Percentiles rank a stretch among this genome's conserved stretches.
phyloP scores from a whole-genome alignment of 2,329 filamentous ascomycete genomes.

The Didymella glomerata region DNA sequence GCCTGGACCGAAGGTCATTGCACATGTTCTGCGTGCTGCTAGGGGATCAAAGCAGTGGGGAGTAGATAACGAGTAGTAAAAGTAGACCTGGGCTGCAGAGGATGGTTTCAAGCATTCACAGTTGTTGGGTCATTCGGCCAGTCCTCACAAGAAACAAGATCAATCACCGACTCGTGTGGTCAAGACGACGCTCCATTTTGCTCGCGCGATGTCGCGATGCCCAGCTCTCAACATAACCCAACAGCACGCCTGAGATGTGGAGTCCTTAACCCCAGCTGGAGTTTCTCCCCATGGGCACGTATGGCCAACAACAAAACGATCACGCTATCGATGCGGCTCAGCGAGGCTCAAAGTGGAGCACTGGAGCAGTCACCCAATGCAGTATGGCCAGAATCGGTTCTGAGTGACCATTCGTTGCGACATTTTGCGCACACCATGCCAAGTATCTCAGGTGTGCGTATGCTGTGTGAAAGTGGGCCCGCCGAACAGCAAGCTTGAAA shows the following conservation, averaged over 20 bases:
- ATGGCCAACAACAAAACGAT: neutral
- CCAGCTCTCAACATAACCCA: constrained; percentile 10
- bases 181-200: too few relatives aligned
- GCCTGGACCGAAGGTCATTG: neutral
- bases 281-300: constrained; percentile 12
- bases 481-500: constrained; percentile 19
- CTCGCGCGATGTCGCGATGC: constrained; percentile 7
- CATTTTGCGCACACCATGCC: neutral
- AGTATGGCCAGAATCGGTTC: neutral
- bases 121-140: too few relatives aligned
- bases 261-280: constrained; percentile 14
- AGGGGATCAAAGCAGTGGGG: too few relatives aligned
- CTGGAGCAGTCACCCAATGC: neutral
- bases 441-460: constrained; percentile 6
- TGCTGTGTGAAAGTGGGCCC: constrained; percentile 9
- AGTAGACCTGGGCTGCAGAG: neutral
- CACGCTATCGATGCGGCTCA: constrained; percentile 21
- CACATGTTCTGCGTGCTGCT: neutral
- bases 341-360: constrained; percentile 26
- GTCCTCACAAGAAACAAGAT: too few relatives aligned
- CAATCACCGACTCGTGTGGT: too few relatives aligned
- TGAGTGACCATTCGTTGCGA: constrained; percentile 2
- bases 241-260: constrained; percentile 13
- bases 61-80: too few relatives aligned
- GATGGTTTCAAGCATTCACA: neutral